These are phyloP conservation scores for Tilletia setariae DNA, from an alignment of 1,284 basidiomycete genomes.

Conservation along the genomic window DNA sequence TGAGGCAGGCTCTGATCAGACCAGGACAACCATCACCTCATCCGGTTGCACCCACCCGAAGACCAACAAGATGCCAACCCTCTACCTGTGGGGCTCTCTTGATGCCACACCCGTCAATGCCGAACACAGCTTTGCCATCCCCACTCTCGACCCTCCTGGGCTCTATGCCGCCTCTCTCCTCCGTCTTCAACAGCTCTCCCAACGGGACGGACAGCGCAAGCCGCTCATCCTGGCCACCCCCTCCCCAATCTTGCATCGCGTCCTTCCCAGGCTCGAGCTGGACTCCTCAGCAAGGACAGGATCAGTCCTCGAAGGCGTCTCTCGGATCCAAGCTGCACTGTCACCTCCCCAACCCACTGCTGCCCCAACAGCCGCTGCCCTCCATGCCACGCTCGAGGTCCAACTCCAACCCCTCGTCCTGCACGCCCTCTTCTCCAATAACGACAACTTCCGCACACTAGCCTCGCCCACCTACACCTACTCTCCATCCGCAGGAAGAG, in stretches of 20 bases:
- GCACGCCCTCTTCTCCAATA: conserved; percentile 9
- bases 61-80: not conserved
- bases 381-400: not conserved
- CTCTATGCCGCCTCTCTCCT: conserved; percentile 10
- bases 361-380: not conserved
- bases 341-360: not conserved
- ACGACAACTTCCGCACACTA: not conserved
- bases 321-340: not conserved
- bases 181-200: not conserved
- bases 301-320: not conserved
- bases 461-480: not conserved
- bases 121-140: not conserved
- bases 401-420: not conserved
- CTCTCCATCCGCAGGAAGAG: too few species aligned
- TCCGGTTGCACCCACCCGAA: too few species aligned
- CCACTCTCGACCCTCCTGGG: not conserved
- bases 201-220: not conserved
- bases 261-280: not conserved
- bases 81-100: conserved; percentile 4
- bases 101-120: not conserved
- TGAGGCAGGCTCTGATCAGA: too few species aligned
- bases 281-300: not conserved
- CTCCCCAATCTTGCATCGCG: not conserved
- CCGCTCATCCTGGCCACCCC: not conserved
- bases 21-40: too few species aligned